These are phyloP conservation scores for Nothomitra cinnamomea DNA, from an alignment of 2,329 filamentous ascomycete genomes.

Conservation along the genomic window DNA sequence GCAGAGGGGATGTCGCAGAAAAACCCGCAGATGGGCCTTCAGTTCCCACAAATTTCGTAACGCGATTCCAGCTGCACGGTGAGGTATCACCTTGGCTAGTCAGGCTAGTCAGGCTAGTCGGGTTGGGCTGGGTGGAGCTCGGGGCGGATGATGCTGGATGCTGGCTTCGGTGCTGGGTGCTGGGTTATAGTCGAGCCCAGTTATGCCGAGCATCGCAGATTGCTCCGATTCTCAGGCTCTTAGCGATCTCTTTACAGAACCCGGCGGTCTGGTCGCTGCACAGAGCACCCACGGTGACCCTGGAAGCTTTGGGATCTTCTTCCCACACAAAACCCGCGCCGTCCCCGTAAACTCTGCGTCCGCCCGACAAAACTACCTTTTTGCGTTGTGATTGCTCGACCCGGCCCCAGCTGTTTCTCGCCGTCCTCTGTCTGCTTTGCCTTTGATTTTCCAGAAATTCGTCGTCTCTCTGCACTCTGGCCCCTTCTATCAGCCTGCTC, in stretches of 20 bases:
- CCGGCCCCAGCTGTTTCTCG: not conserved
- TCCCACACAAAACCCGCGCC: constrained; percentile 3
- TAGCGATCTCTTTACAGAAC: constrained; percentile 4
- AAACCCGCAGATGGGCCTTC: not conserved
- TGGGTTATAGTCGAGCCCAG: constrained; percentile 1
- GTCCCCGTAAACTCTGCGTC: constrained; percentile 1
- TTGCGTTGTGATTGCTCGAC: not conserved
- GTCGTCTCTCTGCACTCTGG: not conserved
- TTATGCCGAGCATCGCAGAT: constrained; percentile 5
- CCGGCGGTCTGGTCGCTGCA: constrained; percentile 1
- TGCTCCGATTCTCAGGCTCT: constrained; percentile 3
- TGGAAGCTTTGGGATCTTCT: not conserved
- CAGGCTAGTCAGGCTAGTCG: no score
- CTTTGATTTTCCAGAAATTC: not conserved
- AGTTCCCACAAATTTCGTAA: constrained; percentile 1
- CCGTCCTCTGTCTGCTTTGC: not conserved
- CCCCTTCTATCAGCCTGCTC: not conserved
- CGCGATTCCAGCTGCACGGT: constrained; percentile 3
- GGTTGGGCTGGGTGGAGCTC: no score
- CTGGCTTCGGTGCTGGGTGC: not conserved
- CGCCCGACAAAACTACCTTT: not conserved
- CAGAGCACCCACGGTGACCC: not conserved
- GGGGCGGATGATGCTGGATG: no score
- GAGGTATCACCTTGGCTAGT: constrained; percentile 3
- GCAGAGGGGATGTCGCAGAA: constrained; percentile 1